Percentiles rank a stretch among this genome's conserved stretches.
Evolutionary conservation across 306 rosid genomes (phyloP).

Genomic region (Pyrus betulifolia): DNA sequence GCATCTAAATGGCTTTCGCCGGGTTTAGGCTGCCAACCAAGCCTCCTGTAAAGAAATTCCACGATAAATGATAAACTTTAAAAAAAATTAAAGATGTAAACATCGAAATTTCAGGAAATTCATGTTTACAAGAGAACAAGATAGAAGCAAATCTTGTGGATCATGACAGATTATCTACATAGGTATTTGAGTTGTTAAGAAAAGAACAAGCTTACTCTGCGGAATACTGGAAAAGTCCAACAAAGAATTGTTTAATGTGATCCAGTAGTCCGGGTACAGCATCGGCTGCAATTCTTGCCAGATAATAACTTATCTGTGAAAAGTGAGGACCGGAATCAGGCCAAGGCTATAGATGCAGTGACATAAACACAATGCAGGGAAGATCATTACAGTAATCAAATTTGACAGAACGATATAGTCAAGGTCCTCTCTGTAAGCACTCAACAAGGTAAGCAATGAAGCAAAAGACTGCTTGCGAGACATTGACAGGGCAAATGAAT

Average conservation of each 20-base stretch:
- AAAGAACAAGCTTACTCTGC: slow-evolving; percentile 62
- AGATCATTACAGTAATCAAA: slow-evolving; percentile 56
- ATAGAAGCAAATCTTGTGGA: not conserved
- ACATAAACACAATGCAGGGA: slow-evolving; percentile 17
- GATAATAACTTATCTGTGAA: slow-evolving; percentile 49
- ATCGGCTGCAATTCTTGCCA: slow-evolving; percentile 61
- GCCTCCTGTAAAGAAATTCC: slow-evolving; percentile 49
- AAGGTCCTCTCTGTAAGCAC: slow-evolving; percentile 67
- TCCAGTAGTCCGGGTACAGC: slow-evolving; percentile 57
- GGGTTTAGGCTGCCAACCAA: slow-evolving; percentile 84
- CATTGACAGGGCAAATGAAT: slow-evolving; percentile 69
- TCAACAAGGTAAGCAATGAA: slow-evolving; percentile 70
- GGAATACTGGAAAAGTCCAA: slow-evolving; percentile 53
- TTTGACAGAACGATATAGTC: slow-evolving; percentile 78
- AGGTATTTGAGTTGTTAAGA: not conserved
- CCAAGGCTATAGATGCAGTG: not conserved
- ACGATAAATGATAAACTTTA: not conserved
- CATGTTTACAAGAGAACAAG: not conserved
- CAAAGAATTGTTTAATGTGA: slow-evolving; percentile 45
- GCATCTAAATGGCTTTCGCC: slow-evolving; percentile 58
- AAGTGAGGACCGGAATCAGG: slow-evolving; percentile 20
- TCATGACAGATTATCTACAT: not conserved
- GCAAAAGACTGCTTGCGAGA: slow-evolving; percentile 60
- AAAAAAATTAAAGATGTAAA: not conserved
- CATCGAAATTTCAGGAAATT: too few species aligned